phyloP scores from a whole-genome alignment of 805 yeast genomes.

The Starmerella geochares region DNA sequence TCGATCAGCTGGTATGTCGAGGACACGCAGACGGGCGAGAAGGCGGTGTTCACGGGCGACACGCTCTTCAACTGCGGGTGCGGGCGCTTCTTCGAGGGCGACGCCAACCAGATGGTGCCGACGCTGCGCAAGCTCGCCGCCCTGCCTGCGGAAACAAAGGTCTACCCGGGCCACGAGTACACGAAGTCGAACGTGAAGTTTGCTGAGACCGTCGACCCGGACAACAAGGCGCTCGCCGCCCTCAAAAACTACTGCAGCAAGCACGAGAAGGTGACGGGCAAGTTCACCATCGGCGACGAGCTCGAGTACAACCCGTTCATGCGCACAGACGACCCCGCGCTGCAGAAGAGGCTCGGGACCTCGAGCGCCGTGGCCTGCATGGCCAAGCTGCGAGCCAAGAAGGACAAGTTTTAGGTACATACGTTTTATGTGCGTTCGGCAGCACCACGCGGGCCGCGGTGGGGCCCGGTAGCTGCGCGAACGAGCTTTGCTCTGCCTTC shows the following conservation, averaged over 20 bases:
- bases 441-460: background rate
- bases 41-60: conserved; percentile 88
- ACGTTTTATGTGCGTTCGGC: background rate
- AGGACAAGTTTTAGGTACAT: conserved; percentile 38
- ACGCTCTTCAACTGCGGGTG: conserved; percentile 90
- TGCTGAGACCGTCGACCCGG: conserved; percentile 50
- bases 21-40: conserved; percentile 53
- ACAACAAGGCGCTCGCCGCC: conserved; percentile 41
- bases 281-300: conserved; percentile 77
- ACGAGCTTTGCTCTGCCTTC: conserved; percentile 33
- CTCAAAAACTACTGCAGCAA: conserved; percentile 43
- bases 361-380: conserved; percentile 47
- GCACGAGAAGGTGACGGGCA: conserved; percentile 74
- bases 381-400: conserved; percentile 64
- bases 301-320: conserved; percentile 76
- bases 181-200: conserved; percentile 73
- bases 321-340: conserved; percentile 57
- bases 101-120: conserved; percentile 64
- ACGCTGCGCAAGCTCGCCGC: conserved; percentile 52
- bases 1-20: conserved; percentile 75
- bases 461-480: background rate
- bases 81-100: conserved; percentile 94
- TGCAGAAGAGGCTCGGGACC: conserved; percentile 50
- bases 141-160: conserved; percentile 59
- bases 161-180: conserved; percentile 95